These are phyloP conservation scores for Pinus albicaulis DNA, from an alignment of 75 land plant species.

Conservation along the genomic window DNA sequence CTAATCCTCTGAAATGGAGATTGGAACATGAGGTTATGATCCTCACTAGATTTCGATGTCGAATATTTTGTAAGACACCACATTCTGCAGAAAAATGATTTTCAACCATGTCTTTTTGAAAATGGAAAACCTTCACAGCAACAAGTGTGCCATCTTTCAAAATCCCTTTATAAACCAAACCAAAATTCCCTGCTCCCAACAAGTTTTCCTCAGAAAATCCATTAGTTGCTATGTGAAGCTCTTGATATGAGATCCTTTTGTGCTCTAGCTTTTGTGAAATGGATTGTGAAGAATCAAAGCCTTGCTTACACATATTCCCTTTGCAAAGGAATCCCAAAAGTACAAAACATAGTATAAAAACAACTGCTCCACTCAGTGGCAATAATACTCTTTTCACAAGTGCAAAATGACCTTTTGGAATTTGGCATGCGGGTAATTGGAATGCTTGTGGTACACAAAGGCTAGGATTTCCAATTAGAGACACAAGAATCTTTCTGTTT, in stretches of 20 bases:
- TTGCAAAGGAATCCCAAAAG: neutral
- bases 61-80: neutral
- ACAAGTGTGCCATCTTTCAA: neutral
- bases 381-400: neutral
- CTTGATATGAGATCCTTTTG: neutral
- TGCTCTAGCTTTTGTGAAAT: neutral
- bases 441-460: neutral
- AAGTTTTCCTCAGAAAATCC: neutral
- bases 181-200: neutral
- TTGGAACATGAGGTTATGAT: neutral
- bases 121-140: neutral
- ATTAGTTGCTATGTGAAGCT: neutral
- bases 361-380: neutral
- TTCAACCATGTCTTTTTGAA: neutral
- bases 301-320: neutral
- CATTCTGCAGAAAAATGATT: neutral
- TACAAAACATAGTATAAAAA: neutral
- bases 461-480: neutral
- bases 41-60: constrained; percentile 1
- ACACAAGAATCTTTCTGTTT: neutral
- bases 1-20: neutral
- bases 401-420: neutral
- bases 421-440: neutral
- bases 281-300: neutral
- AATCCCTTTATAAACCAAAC: neutral